Percentiles rank a stretch among this genome's conserved stretches.
Evolutionary conservation across 768 basidiomycete species (phyloP).

Genomic region (Podaxis mareebaensis): DNA sequence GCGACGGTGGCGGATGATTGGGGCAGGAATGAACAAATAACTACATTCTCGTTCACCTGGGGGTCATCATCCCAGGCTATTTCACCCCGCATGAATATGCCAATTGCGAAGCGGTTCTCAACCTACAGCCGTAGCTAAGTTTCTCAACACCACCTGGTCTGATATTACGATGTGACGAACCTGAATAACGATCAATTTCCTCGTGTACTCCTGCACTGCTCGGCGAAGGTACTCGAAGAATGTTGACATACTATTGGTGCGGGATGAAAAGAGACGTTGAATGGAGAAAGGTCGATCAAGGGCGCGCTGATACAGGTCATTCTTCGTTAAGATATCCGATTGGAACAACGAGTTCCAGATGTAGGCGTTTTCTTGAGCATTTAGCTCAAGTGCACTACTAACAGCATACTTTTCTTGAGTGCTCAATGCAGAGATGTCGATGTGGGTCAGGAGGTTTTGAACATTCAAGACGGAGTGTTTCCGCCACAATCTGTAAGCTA

Average conservation of each 20-base stretch:
- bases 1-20: constrained; percentile 47
- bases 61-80: constrained; percentile 62
- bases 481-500: constrained; percentile 46
- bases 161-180: constrained; percentile 29
- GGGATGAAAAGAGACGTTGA: constrained; percentile 63
- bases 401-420: constrained; percentile 55
- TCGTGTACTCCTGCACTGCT: constrained; percentile 55
- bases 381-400: constrained; percentile 39
- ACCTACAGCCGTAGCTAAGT: constrained; percentile 37
- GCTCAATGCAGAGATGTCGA: constrained; percentile 59
- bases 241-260: constrained; percentile 46
- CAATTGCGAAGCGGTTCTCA: constrained; percentile 60
- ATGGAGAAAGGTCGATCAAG: constrained; percentile 55
- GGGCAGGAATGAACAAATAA: constrained; percentile 64
- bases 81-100: constrained; percentile 62
- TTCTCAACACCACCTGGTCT: background rate
- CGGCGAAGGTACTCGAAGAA: constrained; percentile 65
- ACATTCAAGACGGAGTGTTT: constrained; percentile 43
- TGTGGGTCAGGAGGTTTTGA: constrained; percentile 44
- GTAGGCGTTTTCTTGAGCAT: constrained; percentile 41
- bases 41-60: constrained; percentile 57
- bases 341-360: constrained; percentile 67
- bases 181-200: constrained; percentile 60
- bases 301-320: constrained; percentile 52
- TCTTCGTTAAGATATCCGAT: constrained; percentile 55